Base-by-base conservation (phyloP, 2,329 filamentous ascomycete species). In the Exophiala aquamarina region DNA sequence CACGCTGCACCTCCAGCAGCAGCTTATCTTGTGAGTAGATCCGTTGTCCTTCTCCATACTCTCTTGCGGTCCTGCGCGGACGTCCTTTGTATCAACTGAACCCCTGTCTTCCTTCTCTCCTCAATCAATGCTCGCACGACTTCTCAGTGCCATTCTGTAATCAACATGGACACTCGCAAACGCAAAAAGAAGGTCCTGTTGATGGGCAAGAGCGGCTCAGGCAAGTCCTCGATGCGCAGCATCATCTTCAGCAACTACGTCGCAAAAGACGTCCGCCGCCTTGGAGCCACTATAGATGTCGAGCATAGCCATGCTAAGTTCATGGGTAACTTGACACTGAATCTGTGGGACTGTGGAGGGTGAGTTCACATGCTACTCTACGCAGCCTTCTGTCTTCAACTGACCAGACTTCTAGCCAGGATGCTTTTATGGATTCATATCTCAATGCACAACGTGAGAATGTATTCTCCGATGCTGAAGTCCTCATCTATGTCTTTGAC, bases 181-280 rank as follows among this genome's bases (percentile, higher is more conserved):
- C 88, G 89, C 76, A 91, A 91, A 78, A 89, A 88, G 74, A 91
- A 91, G 78, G 87, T 91, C 41, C 75, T 91, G 40, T 74, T 91
- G 53, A 91, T 91, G 93, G 93, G 93, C 60, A 96, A 96, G 75
- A 95, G 89, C 54, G 93, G 93, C 44, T 95, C 92, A 0, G 93
- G 93, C 45, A 98, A 98, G 72, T 96, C 91, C 33, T 96, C 90
- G 47, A 98, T 98, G 93, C 82, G 93, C 56, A 93, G 87, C 63
- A 97, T 98, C 64, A 96, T 98, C 67, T 98, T 98, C 72, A 95
- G 89, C 75, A 97, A 97, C 70, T 97, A 96, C 67, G 91, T 97
- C 57, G 93, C 93, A 47, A 90, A 94, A 65, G 93, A 98, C 68
- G 95, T 95, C 5, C 81, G 93, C 31, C 78, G 93, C 49, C 75